These are phyloP conservation scores for Hordeum pubiflorum DNA, from an alignment of 202 grass and related monocot genomes.

Conservation along the genomic window DNA sequence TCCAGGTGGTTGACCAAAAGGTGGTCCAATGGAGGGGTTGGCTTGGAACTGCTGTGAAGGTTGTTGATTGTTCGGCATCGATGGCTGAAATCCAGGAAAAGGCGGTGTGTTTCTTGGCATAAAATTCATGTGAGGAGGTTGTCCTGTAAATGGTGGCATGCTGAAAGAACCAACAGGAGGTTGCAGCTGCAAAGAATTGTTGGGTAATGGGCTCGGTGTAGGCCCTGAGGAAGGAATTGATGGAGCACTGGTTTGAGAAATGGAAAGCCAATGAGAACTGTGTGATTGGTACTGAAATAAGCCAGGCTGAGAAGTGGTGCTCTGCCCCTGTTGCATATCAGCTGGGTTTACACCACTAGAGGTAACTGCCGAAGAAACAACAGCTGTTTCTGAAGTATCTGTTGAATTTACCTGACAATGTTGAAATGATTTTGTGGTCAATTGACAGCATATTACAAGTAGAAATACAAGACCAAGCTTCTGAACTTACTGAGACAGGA, in stretches of 20 bases:
- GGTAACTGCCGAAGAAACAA: constrained; percentile 26
- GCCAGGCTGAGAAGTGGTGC: constrained; percentile 27
- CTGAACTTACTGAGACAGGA: constrained; percentile 65
- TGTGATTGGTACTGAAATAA: constrained; percentile 54
- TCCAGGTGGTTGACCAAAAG: constrained; percentile 32
- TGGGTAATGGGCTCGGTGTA: constrained; percentile 26
- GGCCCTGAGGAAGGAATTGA: constrained; percentile 29
- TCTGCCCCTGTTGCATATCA: constrained; percentile 25
- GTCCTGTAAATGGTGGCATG: constrained; percentile 40
- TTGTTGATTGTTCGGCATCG: constrained; percentile 34
- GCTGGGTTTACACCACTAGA: constrained; percentile 31
- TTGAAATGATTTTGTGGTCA: constrained; percentile 14
- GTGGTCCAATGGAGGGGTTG: constrained; percentile 31
- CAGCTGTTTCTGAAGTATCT: constrained; percentile 22
- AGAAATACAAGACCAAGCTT: not conserved
- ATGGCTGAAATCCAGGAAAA: constrained; percentile 35
- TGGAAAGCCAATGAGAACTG: constrained; percentile 41
- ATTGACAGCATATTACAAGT: constrained; percentile 3
- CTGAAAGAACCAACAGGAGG: constrained; percentile 27
- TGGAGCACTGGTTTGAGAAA: constrained; percentile 21
- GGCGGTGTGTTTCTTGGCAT: constrained; percentile 40
- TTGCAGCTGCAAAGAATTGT: constrained; percentile 38
- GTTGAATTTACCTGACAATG: constrained; percentile 36
- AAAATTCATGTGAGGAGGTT: constrained; percentile 36
- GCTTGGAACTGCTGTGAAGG: constrained; percentile 27